Evolutionary conservation across 257 asterid genomes (phyloP), one percentile per base, ranked within the genome.

Genomic region (Voacanga thouarsii): DNA sequence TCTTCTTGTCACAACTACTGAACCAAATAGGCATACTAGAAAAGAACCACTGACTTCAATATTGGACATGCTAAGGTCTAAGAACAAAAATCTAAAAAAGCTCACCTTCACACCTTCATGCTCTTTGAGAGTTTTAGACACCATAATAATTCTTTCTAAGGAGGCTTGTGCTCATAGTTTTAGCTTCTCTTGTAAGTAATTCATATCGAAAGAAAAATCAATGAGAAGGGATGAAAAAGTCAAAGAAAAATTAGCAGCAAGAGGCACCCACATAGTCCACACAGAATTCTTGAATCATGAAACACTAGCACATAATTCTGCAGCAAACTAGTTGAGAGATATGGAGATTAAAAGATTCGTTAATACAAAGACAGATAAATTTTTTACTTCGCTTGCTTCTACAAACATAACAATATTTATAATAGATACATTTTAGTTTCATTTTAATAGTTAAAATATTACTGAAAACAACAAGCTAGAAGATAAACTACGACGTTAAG

Each of bases 161-260:
- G 95, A 91, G 51, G 99, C 98, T 77, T 89, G 85, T 77, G 97
- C 91, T 82, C 86, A 94, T 94, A 60, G 99, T 97, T 87, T 91
- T 91, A 65, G 99, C 99, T 83, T 95, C 99, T 81, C 97, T 98
- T 95, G 89, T 71, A 71, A 68, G 19, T 10, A 41, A 12, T 11
- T 28, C 14, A 63, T 12, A 63, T 3, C 4, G 5, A 9, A 12
- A 65, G 39, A 33, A 33, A 33, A 33, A 33, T 33, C 37, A 33
- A 5, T 44, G 49, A 78, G 50, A 14, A 45, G 61, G 19, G 11
- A 44, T 7, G 8, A n/a, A 57, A 49, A 14, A 10, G 53, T 79
- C 26, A 43, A 28, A 28, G 26, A 61, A 75, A 63, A 75, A 14
- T 26, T 7, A 23, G 26, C 55, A 14, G 10, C 44, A 43, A 12